Conservation (phyloP, 306 rosid genomes). For the Gastrolobium villosum region DNA sequence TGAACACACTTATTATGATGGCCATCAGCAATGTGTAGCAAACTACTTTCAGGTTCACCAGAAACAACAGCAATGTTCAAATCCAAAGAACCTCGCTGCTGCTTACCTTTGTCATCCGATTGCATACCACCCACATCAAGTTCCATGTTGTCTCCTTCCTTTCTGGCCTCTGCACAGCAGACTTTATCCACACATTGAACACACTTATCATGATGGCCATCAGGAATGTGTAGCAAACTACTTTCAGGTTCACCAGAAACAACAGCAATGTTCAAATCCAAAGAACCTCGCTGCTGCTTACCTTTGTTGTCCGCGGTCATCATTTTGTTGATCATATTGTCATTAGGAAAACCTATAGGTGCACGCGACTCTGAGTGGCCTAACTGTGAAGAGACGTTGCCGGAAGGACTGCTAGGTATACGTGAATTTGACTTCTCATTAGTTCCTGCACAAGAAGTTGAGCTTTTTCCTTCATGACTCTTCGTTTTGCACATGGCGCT, state of each 20-base stretch:
- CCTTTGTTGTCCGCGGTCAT: constrained; percentile 48
- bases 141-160: constrained; percentile 53
- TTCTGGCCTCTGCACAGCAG: constrained; percentile 31
- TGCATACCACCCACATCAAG: constrained; percentile 39
- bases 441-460: constrained; percentile 50
- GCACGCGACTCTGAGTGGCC: constrained; percentile 60
- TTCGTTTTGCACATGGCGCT: constrained; percentile 46
- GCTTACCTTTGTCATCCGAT: too few relatives aligned
- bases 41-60: constrained; percentile 55
- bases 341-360: constrained; percentile 50
- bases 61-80: constrained; percentile 60
- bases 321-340: constrained; percentile 28
- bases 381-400: too few relatives aligned
- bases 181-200: constrained; percentile 49
- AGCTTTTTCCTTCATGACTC: constrained; percentile 47
- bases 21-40: constrained; percentile 43
- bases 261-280: constrained; percentile 67
- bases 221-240: constrained; percentile 42
- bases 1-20: constrained; percentile 42
- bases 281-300: constrained; percentile 43
- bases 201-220: constrained; percentile 43
- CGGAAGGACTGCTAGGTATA: too few relatives aligned
- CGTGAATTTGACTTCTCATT: constrained; percentile 59
- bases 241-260: constrained; percentile 55
- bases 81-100: constrained; percentile 54